Evolutionary conservation across 139 green algal species (phyloP), one percentile per base, ranked within the genome.

Genomic region (Picochlorum sp.): DNA sequence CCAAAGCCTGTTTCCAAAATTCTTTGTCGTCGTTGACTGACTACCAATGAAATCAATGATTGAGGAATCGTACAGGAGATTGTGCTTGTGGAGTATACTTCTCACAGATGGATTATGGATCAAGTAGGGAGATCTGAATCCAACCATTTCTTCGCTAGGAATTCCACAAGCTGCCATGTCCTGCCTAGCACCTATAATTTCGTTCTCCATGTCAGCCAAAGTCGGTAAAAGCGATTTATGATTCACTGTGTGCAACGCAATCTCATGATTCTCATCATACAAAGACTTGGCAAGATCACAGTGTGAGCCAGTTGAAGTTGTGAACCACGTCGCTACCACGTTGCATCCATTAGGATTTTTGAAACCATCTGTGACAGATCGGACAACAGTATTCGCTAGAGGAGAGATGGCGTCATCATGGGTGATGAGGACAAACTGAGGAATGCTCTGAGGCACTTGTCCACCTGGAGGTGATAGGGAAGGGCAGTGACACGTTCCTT

Each of bases 281-380:
- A 75, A 56, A 18, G 24, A n/a, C 7, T 51, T 49, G 2, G 61
- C 51, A 41, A 75, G 62, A 37, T 44, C 52, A 62, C 68, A 75
- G 30, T 71, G 50, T 45, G 55, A 66, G 9, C 59, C 59, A 49
- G 49, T 30, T 45, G 69, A 51, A 18, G 62, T 63, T 2, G 55
- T 41, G 44, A 76, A 76, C 69, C 69, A 76, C 30, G 69, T 76
- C 49, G 63, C 69, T 20, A 61, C 58, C 7, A 76, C 47, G 20
- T 59, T 63, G 45, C 70, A 76, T 4, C 70, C 63, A 41, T 75
- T 75, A 20, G 62, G 30, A 32, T 76, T 76, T 54, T 68, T 67
- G 28, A 55, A 60, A 21, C 61, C 62, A 30, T 76, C 69, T 16
- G 63, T 71, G 9, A 76, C 45, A 20, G 41, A 37, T 21, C 69